Evolutionary conservation across 148 eudicot genomes (phyloP), one percentile per base, ranked within the genome.

Genomic region (Arctostaphylos glauca): DNA sequence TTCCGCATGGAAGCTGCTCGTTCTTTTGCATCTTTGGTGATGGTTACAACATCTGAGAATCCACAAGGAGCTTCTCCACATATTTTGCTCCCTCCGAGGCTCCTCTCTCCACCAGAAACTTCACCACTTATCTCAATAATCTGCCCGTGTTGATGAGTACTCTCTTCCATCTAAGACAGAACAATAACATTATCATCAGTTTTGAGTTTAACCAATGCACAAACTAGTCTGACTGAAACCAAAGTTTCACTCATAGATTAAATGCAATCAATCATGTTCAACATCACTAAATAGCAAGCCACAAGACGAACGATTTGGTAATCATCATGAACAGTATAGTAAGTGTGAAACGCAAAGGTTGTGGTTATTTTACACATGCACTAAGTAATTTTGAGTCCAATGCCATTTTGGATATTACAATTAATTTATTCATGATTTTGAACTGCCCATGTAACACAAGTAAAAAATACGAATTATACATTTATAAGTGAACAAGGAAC

Each of bases 1-100:
- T 94, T 96, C 74, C 89, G 84, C 93, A 94, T 94, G 12, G 98
- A 92, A 78, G 94, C 89, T 59, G 94, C 89, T 38, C 98, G 90
- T 67, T 96, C 98, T 62, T 89, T 86, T 47, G 92, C 95, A 49
- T 91, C 95, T 72, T 71, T 82, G 0, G 93, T 88, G 81, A 76
- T 92, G 21, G 92, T 83, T 74, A 85, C 87, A 12, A 88, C 85
- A 83, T 88, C 97, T 50, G 94, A 86, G 31, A 95, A 94, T 59
- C 94, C 95, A 87, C 98, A 95, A 21, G 94, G 86, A 50, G 86
- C 90, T 83, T 89, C 94, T 13, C 91, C 91, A 82, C 98, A 95
- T 2, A 86, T 81, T 84, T 92, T 94, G 58, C 64, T 82, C 56
- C 84, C 92, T 83, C 84, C 89, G 21, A 64, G 38, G 9, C 62